Conservation (phyloP, 495 filamentous ascomycete genomes). For the Parachaetomium inaequale region DNA sequence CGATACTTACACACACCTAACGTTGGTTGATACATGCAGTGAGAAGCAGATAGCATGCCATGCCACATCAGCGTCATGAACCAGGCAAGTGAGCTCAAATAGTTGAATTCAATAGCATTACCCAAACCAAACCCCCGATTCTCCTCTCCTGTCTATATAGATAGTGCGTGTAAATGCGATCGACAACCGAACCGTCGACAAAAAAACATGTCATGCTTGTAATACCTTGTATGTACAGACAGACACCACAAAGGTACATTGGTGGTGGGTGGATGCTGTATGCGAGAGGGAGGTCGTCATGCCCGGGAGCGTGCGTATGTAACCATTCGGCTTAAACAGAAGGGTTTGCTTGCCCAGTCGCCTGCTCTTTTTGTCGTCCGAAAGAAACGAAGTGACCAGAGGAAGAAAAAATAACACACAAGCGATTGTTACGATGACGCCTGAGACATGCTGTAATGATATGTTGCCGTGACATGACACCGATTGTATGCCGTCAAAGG, state of each 20-base stretch:
- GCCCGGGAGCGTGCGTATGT: not conserved
- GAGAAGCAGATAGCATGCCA: not conserved
- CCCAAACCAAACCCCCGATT: slow-evolving; percentile 3
- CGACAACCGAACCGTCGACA: slow-evolving; percentile 1
- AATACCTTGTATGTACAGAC: slow-evolving; percentile 6
- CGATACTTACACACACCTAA: not conserved
- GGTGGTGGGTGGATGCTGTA: not conserved
- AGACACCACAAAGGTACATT: slow-evolving; percentile 6
- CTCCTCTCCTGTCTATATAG: slow-evolving; percentile 14
- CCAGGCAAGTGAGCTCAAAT: not conserved
- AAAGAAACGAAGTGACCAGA: not conserved
- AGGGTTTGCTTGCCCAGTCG: not conserved
- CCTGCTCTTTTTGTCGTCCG: not conserved
- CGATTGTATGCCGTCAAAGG: not conserved
- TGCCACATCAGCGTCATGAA: not conserved
- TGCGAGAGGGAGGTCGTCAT: slow-evolving; percentile 13
- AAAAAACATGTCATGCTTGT: slow-evolving; percentile 8
- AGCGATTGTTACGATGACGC: slow-evolving; percentile 17
- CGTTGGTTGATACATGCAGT: not conserved
- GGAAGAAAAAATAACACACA: slow-evolving; percentile 1
- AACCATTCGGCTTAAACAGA: not conserved
- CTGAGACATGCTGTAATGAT: slow-evolving; percentile 15
- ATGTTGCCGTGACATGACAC: slow-evolving; percentile 10
- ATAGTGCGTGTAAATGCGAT: slow-evolving; percentile 14
- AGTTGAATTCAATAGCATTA: slow-evolving; percentile 3